A percentile compares a stretch with the other conserved stretches of the same genome.
Evolutionary conservation across 1,284 basidiomycete genomes (phyloP).

Genomic region (Ustilago bromivora): DNA sequence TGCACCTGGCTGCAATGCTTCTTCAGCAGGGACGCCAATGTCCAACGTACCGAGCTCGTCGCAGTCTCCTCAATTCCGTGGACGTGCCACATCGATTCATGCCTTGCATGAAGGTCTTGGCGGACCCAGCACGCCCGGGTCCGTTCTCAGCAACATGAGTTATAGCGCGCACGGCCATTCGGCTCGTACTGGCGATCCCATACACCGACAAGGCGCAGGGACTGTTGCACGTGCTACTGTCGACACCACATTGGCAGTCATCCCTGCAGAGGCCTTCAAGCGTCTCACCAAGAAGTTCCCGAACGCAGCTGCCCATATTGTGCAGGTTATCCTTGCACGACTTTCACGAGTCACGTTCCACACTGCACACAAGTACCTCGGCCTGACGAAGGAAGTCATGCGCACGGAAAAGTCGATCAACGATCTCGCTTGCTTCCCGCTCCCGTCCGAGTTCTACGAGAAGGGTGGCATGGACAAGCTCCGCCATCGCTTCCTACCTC

Average conservation of each 20-base stretch:
- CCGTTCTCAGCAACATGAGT: conserved; percentile 52
- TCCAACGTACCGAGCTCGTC: conserved; percentile 18
- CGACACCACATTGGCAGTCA: conserved; percentile 97
- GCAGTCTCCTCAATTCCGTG: conserved; percentile 38
- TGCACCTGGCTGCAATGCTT: conserved; percentile 22
- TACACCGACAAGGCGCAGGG: conserved; percentile 48
- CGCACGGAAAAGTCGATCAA: conserved; percentile 97
- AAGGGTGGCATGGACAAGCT: conserved; percentile 90
- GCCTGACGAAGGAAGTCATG: conserved; percentile 92
- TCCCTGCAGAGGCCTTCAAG: conserved; percentile 95
- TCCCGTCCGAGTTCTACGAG: conserved; percentile 91
- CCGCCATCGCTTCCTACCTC: conserved; percentile 78
- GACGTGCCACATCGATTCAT: conserved; percentile 29
- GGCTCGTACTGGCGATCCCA: conserved; percentile 14
- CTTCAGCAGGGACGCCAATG: conserved; percentile 28
- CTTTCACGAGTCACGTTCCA: conserved; percentile 96
- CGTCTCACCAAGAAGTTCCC: conserved; percentile 91
- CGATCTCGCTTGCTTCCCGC: conserved; percentile 91
- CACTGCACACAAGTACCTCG: conserved; percentile 94
- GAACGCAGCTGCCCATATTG: conserved; percentile 95
- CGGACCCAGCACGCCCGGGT: conserved; percentile 56
- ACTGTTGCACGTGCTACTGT: conserved; percentile 86
- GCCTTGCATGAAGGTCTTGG: conserved; percentile 33
- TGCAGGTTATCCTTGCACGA: conserved; percentile 94
- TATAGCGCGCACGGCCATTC: conserved; percentile 39